Evolutionary conservation across 306 rosid species (phyloP).

Genomic region (Vachellia collinsii): DNA sequence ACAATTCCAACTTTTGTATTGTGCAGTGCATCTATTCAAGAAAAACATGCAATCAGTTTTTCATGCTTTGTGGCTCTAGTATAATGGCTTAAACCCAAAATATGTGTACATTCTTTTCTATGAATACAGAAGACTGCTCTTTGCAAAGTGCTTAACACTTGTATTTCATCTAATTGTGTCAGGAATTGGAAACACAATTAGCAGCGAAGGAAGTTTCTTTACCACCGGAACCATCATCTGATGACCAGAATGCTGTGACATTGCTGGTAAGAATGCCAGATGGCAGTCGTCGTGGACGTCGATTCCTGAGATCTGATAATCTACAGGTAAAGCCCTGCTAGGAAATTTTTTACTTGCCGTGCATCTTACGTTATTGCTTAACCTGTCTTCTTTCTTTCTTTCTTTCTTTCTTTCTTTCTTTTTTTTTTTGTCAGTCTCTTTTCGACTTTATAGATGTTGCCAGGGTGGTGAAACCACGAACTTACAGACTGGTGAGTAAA

Average conservation of each 20-base stretch:
- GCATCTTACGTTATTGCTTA: constrained; percentile 3
- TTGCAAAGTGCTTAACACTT: constrained; percentile 34
- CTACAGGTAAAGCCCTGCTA: constrained; percentile 66
- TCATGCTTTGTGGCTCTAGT: constrained; percentile 17
- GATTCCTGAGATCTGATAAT: constrained; percentile 82
- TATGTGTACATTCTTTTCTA: constrained; percentile 2
- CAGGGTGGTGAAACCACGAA: constrained; percentile 77
- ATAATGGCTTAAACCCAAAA: constrained; percentile 17
- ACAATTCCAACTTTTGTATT: not conserved
- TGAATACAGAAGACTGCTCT: not conserved
- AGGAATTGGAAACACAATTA: constrained; percentile 86
- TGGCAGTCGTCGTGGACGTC: constrained; percentile 96
- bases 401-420: not conserved
- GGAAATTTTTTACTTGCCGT: not conserved
- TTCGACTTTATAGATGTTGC: constrained; percentile 86
- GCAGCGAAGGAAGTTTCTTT: constrained; percentile 79
- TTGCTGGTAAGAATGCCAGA: constrained; percentile 93
- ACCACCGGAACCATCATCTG: constrained; percentile 81
- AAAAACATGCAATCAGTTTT: not conserved
- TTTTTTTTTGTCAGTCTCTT: constrained; percentile 64
- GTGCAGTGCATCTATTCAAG: not conserved
- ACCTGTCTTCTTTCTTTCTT: constrained; percentile 17
- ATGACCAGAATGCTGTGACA: constrained; percentile 79
- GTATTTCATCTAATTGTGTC: constrained; percentile 40
- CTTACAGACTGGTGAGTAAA: constrained; percentile 86